These are phyloP conservation scores for Cytospora chrysosperma DNA, from an alignment of 2,329 filamentous ascomycete species.

Conservation along the genomic window DNA sequence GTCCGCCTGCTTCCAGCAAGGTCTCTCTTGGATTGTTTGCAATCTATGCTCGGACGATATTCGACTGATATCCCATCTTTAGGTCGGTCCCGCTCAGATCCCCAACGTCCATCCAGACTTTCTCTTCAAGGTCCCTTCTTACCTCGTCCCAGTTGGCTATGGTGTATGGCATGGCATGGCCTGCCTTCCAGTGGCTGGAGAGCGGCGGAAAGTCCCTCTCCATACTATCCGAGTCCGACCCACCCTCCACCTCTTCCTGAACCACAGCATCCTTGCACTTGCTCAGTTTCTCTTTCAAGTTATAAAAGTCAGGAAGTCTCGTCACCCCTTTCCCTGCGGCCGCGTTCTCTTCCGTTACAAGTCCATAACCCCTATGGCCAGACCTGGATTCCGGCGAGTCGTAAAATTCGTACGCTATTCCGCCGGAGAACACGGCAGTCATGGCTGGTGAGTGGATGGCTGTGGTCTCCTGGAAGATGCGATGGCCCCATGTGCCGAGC, in stretches of 20 bases:
- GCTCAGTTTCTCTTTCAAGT: constrained; percentile 15
- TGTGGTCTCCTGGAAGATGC: constrained; percentile 57
- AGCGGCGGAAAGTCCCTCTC: constrained; percentile 15
- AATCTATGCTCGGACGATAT: constrained; percentile 6
- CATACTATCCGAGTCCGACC: not conserved
- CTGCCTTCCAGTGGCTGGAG: constrained; percentile 20
- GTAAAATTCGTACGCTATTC: constrained; percentile 62
- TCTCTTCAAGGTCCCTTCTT: constrained; percentile 12
- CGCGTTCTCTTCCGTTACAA: constrained; percentile 36
- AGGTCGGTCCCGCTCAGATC: constrained; percentile 8
- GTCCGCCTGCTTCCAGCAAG: not conserved
- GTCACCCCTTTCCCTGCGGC: constrained; percentile 11
- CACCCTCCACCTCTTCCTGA: not conserved
- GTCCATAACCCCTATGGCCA: constrained; percentile 34
- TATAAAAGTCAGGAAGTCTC: constrained; percentile 17
- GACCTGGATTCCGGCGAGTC: constrained; percentile 42
- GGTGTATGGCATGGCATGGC: constrained; percentile 21
- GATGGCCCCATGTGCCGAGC: constrained; percentile 40
- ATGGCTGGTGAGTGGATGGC: constrained; percentile 56
- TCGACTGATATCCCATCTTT: constrained; percentile 5
- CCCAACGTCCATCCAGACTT: constrained; percentile 19
- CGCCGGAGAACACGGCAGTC: constrained; percentile 55
- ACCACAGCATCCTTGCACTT: not conserved
- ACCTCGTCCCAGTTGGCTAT: constrained; percentile 18
- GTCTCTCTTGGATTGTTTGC: not conserved